phyloP scores from a whole-genome alignment of 176 grass and related monocot species.

The Saccharum spontaneum region DNA sequence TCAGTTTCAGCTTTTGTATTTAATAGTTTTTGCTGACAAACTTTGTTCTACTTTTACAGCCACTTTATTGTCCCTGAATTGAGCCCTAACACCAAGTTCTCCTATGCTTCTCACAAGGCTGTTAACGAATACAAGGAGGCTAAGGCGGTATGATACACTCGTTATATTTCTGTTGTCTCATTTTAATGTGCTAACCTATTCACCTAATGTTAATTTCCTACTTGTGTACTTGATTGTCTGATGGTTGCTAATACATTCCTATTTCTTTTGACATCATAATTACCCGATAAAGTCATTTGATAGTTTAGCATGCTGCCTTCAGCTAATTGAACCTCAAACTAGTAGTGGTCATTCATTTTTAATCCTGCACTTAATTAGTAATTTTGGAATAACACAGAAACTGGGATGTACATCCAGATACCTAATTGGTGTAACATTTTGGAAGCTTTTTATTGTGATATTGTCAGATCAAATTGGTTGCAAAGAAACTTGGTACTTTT shows the following conservation, averaged over 20 bases:
- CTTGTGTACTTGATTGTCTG: background rate
- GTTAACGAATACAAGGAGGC: conserved; percentile 89
- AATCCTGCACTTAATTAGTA: background rate
- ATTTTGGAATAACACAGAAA: background rate
- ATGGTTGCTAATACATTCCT: background rate
- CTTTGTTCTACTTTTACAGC: conserved; percentile 34
- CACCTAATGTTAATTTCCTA: background rate
- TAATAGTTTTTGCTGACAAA: background rate
- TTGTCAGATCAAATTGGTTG: background rate
- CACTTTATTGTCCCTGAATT: conserved; percentile 96
- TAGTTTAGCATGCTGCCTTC: background rate
- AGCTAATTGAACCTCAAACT: background rate
- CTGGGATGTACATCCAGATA: background rate
- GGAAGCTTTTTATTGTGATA: background rate
- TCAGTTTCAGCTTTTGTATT: background rate
- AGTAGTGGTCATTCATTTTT: background rate
- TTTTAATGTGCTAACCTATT: background rate
- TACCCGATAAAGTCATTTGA: background rate
- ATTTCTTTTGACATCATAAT: background rate
- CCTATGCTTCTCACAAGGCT: conserved; percentile 84
- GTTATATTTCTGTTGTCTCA: background rate
- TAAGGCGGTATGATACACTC: conserved; percentile 59
- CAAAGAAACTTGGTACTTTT: background rate
- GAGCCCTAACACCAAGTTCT: conserved; percentile 76
- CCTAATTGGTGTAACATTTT: background rate